Conservation (phyloP, 768 basidiomycete genomes). For the Nevesoporus exiguus region DNA sequence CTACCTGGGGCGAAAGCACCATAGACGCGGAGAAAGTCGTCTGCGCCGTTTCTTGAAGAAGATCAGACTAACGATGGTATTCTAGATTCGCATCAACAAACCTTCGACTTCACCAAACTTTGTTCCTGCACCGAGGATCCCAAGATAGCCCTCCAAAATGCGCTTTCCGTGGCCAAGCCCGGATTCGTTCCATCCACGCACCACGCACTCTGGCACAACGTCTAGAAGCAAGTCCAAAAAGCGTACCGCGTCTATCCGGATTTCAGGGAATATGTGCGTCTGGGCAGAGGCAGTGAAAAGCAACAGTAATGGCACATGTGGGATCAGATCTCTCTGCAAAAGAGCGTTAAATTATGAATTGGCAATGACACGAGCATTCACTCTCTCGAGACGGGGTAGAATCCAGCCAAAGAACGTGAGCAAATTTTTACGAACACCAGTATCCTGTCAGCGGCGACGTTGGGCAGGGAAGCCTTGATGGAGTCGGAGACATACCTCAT, state of each 20-base stretch:
- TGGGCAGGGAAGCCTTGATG: background rate
- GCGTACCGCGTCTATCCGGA: constrained; percentile 84
- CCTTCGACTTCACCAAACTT: constrained; percentile 58
- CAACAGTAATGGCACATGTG: constrained; percentile 72
- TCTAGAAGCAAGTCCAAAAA: constrained; percentile 75
- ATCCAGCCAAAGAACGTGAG: constrained; percentile 72
- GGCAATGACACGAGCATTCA: constrained; percentile 27
- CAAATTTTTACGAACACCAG: constrained; percentile 70
- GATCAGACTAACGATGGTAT: background rate
- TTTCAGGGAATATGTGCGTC: constrained; percentile 94
- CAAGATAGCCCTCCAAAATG: constrained; percentile 75
- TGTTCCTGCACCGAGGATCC: constrained; percentile 69
- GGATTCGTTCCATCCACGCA: constrained; percentile 62
- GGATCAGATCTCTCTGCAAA: constrained; percentile 60
- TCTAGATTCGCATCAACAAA: constrained; percentile 20
- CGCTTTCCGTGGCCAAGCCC: constrained; percentile 53
- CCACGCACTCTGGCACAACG: constrained; percentile 61
- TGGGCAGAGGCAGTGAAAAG: constrained; percentile 89
- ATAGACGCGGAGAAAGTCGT: constrained; percentile 65
- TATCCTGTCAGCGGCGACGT: constrained; percentile 53
- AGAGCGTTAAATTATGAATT: constrained; percentile 6
- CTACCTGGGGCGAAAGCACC: constrained; percentile 60
- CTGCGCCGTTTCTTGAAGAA: constrained; percentile 25
- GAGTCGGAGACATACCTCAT: constrained; percentile 57
- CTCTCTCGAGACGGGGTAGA: constrained; percentile 57